These are phyloP conservation scores for Aquanectria penicillioides DNA, from an alignment of 2,329 filamentous ascomycete species.

Conservation along the genomic window DNA sequence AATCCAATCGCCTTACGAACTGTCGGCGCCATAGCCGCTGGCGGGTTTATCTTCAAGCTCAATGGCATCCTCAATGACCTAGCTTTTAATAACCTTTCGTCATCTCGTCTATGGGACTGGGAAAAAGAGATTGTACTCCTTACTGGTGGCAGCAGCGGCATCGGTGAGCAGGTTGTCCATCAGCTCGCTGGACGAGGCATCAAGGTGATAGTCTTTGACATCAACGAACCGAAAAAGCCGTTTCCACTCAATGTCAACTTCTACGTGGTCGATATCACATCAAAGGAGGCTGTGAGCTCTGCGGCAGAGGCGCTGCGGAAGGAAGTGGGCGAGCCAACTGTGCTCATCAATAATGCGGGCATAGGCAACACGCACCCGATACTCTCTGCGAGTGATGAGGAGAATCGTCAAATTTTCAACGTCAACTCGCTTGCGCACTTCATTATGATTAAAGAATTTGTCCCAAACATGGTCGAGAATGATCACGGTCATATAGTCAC, in stretches of 20 bases:
- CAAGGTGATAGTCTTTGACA: slow-evolving; percentile 4
- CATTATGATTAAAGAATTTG: slow-evolving; percentile 68
- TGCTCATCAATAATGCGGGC: slow-evolving; percentile 12
- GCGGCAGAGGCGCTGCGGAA: neutral
- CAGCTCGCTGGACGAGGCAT: neutral
- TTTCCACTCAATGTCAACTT: neutral
- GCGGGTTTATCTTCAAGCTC: neutral
- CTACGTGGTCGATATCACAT: slow-evolving; percentile 2
- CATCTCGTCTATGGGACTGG: neutral
- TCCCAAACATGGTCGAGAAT: slow-evolving; percentile 66
- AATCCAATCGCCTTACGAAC: neutral
- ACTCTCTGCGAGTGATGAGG: neutral
- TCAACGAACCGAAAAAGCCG: neutral
- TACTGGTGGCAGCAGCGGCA: slow-evolving; percentile 9
- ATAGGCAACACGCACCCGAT: neutral
- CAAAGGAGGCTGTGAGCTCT: neutral
- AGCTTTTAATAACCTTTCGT: neutral
- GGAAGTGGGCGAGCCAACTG: slow-evolving; percentile 8
- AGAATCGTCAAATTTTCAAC: slow-evolving; percentile 50
- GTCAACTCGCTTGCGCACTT: slow-evolving; percentile 74
- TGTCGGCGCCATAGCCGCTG: neutral
- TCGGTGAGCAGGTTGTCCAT: neutral
- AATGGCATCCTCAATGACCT: neutral
- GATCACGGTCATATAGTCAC: slow-evolving; percentile 78
- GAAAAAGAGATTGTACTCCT: neutral